These are phyloP conservation scores for Hippophae gyantsensis DNA, from an alignment of 306 rosid genomes.

Conservation along the genomic window DNA sequence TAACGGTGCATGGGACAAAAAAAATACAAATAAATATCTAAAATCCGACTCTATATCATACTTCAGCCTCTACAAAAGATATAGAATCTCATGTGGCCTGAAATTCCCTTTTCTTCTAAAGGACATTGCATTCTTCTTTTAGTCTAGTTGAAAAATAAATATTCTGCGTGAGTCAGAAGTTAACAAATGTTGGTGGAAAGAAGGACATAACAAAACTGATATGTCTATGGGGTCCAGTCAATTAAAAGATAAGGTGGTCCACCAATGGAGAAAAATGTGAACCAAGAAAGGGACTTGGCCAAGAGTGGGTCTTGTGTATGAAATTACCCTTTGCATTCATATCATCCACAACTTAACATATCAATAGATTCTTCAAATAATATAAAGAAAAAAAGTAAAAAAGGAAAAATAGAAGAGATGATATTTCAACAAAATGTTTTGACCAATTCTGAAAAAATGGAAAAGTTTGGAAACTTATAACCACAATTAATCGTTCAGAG, in stretches of 20 bases:
- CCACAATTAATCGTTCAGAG: not conserved
- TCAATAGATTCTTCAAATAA: conserved; percentile 16
- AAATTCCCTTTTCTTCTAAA: not conserved
- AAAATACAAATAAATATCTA: not conserved
- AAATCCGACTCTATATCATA: fast-evolving
- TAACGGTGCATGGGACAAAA: not conserved
- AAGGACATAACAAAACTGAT: conserved; percentile 41
- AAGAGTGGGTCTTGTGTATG: conserved; percentile 27
- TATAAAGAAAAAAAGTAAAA: not conserved
- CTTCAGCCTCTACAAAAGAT: no score
- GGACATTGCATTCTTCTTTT: conserved; percentile 28
- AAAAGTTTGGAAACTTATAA: not conserved
- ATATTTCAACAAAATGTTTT: no score
- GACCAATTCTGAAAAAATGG: not conserved
- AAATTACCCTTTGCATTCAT: conserved; percentile 25
- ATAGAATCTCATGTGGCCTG: no score
- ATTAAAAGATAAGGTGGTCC: conserved; percentile 52
- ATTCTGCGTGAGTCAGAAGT: conserved; percentile 53
- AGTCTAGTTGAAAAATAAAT: conserved; percentile 49
- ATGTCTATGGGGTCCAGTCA: conserved; percentile 65
- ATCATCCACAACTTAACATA: conserved; percentile 27
- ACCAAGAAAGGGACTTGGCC: conserved; percentile 28
- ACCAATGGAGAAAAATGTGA: conserved; percentile 20
- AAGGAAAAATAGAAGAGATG: conserved; percentile 7
- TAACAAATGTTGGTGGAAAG: conserved; percentile 68